Evolutionary conservation across 805 yeast genomes (phyloP), one percentile per base, ranked within the genome.

Genomic region (Wickerhamomyces tratensis): DNA sequence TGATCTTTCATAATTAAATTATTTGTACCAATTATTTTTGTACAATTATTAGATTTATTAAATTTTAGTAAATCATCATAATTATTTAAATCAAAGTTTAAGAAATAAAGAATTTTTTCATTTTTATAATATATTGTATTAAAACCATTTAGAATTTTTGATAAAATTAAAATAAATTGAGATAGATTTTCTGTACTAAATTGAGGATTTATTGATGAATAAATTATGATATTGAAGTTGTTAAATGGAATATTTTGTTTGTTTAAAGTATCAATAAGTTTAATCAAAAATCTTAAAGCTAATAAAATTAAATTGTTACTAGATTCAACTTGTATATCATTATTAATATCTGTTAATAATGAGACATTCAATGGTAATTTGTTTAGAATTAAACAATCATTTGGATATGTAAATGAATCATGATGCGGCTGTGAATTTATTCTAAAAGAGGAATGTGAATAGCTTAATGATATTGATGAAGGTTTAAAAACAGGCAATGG

Each of bases 1-100:
- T 71, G 71, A 31, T 72, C 68, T 51, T 76, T 77, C 53, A 82
- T 74, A 36, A 79, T 71, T 13, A 82, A 74, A 53, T 82, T 82
- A 36, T 82, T 76, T 4, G 87, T 80, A 5, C 91, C 91, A 2
- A 83, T 71, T 39, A 82, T 61, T 49, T 65, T 76, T 26, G 57
- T 54, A 12, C 43, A 44, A 15, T 49, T 43, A 1, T 50, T 40
- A 12, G 42, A 44, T 10, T 47, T 38, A 11, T 49, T 45, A 30
- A 44, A 29, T 62, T 62, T 30, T 51, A 63, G 46, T 63, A 68
- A 41, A 53, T 61, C 46, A 45, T 76, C 79, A 37, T 79, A 61
- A 45, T 77, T 71, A 3, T 81, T 74, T 2, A 80, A 72, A 48
- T 82, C 88, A 36, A 79, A 63, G 30, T 77, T 69, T 2, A 88